phyloP scores from a whole-genome alignment of 1,284 basidiomycete species.

The Malassezia cuniculi region DNA sequence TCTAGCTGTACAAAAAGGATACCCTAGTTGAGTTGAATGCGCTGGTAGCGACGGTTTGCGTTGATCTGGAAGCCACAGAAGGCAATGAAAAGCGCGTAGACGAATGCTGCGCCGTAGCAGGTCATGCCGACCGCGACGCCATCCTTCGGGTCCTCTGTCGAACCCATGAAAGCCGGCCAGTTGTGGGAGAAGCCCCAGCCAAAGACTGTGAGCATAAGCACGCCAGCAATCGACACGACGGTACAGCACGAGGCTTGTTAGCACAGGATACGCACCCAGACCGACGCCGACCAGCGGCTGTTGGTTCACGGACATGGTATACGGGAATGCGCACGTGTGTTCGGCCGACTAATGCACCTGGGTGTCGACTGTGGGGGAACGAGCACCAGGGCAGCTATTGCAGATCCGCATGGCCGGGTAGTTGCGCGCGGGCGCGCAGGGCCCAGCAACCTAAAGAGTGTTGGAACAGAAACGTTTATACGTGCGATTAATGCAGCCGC shows the following conservation, averaged over 20 bases:
- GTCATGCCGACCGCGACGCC: conserved; percentile 47
- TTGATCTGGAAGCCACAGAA: conserved; percentile 50
- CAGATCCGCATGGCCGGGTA: conserved; percentile 11
- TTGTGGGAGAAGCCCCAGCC: conserved; percentile 34
- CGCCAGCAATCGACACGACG: conserved; percentile 50
- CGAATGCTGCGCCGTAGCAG: conserved; percentile 49
- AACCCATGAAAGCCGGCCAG: conserved; percentile 50
- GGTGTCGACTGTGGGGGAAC: conserved; percentile 29
- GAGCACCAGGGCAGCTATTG: conserved; percentile 18
- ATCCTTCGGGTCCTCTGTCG: conserved; percentile 48
- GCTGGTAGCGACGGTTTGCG: conserved; percentile 32
- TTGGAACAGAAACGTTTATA: conserved; percentile 11
- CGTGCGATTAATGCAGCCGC: conserved; percentile 10
- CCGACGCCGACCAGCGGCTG: too few relatives aligned
- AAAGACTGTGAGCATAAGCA: conserved; percentile 48
- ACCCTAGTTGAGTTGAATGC: conserved; percentile 28
- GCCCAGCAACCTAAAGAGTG: conserved; percentile 18
- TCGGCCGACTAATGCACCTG: too few relatives aligned
- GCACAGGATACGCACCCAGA: too few relatives aligned
- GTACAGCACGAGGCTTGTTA: conserved; percentile 52
- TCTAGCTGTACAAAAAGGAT: background rate
- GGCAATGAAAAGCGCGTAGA: conserved; percentile 49
- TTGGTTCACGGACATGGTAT: too few relatives aligned
- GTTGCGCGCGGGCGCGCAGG: conserved; percentile 17
- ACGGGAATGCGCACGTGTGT: too few relatives aligned